A percentile compares a stretch with the other conserved stretches of the same genome.
Evolutionary conservation across 371 early-diverging fungal genomes (phyloP).

Genomic region (Blastocladiella emersonii): DNA sequence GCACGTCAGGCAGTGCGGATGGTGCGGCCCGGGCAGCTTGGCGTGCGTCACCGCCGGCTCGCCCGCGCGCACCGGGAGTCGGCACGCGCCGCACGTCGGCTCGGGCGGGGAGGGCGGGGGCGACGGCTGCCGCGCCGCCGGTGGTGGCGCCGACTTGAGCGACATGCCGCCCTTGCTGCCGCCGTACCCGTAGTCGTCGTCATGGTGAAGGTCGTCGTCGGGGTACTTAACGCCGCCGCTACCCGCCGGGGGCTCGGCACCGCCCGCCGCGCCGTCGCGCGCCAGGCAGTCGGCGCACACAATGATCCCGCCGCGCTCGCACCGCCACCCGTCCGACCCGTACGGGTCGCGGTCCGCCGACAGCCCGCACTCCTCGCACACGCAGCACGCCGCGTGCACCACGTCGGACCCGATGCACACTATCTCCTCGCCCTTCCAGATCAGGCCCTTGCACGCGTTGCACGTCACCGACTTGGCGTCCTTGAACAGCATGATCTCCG

Average conservation of each 20-base stretch:
- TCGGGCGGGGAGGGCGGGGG: neutral
- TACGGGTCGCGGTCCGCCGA: neutral
- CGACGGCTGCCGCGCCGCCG: neutral
- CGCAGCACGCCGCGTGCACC: conserved; percentile 1
- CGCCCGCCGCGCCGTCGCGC: neutral
- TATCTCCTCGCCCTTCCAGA: conserved; percentile 5
- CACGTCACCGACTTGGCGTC: neutral
- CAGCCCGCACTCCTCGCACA: conserved; percentile 1
- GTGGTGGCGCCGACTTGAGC: too few species aligned
- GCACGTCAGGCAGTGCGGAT: neutral
- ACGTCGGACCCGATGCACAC: conserved; percentile 1
- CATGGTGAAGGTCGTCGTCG: neutral
- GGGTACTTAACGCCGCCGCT: neutral
- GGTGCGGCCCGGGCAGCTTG: neutral
- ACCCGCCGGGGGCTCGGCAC: neutral
- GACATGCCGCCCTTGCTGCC: neutral
- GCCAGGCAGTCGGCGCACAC: neutral
- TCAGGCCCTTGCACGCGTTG: neutral
- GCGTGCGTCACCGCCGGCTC: neutral
- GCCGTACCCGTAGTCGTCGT: neutral
- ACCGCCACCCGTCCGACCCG: neutral
- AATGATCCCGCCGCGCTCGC: neutral
- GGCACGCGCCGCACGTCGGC: neutral
- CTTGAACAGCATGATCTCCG: conserved; percentile 3
- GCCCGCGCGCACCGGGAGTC: neutral